Conservation (phyloP, 148 eudicot species). For the Agrostemma githago region DNA sequence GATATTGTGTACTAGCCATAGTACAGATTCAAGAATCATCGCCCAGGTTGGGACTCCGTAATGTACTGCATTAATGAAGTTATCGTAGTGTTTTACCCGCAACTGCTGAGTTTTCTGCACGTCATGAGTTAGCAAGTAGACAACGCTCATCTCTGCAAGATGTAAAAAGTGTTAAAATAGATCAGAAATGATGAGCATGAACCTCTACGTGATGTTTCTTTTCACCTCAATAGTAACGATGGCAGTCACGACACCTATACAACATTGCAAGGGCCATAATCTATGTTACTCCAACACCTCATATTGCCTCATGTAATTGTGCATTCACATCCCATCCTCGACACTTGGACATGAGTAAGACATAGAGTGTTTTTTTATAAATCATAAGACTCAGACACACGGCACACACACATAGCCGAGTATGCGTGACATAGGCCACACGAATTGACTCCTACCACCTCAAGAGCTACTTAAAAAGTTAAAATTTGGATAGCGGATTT, state of each 20-base stretch:
- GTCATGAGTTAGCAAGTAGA: conserved; percentile 45
- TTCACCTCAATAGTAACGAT: conserved; percentile 31
- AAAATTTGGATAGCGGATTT: conserved; percentile 55
- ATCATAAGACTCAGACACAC: background rate
- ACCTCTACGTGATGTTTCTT: conserved; percentile 52
- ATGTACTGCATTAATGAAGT: conserved; percentile 25
- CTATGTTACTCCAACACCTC: no score
- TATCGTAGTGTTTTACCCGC: conserved; percentile 50
- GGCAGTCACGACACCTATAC: conserved; percentile 29
- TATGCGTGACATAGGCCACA: conserved; percentile 38
- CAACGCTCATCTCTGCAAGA: conserved; percentile 38
- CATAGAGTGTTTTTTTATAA: background rate
- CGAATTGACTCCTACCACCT: conserved; percentile 64
- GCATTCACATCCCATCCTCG: background rate
- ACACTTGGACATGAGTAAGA: background rate
- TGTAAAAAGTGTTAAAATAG: conserved; percentile 48
- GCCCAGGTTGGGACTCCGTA: conserved; percentile 51
- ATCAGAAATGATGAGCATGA: conserved; percentile 58
- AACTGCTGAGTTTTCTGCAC: conserved; percentile 43
- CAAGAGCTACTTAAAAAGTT: conserved; percentile 80
- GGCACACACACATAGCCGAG: background rate
- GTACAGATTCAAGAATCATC: conserved; percentile 53
- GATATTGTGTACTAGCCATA: conserved; percentile 43
- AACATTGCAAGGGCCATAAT: conserved; percentile 43
- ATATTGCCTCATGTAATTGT: background rate